Percentiles rank a stretch among this genome's conserved stretches.
These are phyloP conservation scores for Cladosporium sp. DNA, from an alignment of 2,329 filamentous ascomycete genomes.

Conservation along the genomic window DNA sequence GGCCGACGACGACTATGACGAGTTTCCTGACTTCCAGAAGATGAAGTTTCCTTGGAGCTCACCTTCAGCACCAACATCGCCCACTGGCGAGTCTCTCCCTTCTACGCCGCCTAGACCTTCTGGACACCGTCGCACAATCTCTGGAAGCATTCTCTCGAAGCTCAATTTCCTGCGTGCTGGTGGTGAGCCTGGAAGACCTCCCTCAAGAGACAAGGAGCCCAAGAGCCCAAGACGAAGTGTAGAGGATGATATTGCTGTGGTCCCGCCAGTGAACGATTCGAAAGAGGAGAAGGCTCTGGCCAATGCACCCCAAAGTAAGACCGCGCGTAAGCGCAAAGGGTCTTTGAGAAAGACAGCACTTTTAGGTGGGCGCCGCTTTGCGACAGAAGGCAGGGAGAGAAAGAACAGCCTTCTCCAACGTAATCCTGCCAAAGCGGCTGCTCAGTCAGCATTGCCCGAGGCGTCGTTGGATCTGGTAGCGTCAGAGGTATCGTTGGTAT, in stretches of 20 bases:
- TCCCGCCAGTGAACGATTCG: not conserved
- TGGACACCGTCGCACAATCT: constrained; percentile 52
- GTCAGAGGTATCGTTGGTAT: constrained; percentile 8
- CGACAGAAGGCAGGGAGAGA: constrained; percentile 57
- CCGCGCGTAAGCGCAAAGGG: constrained; percentile 66
- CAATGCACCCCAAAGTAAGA: constrained; percentile 37
- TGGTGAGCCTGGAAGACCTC: constrained; percentile 31
- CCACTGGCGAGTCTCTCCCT: constrained; percentile 7
- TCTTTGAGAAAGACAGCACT: constrained; percentile 85
- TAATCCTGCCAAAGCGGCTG: constrained; percentile 30
- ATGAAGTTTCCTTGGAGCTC: constrained; percentile 28
- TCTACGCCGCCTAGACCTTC: constrained; percentile 15
- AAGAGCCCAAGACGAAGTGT: constrained; percentile 20
- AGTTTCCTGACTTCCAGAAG: constrained; percentile 13
- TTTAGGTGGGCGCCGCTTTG: constrained; percentile 61
- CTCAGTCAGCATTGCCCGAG: constrained; percentile 7
- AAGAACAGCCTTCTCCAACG: constrained; percentile 33
- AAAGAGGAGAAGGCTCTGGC: not conserved
- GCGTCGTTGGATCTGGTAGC: not conserved
- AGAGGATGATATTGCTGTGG: constrained; percentile 20
- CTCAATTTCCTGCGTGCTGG: constrained; percentile 63
- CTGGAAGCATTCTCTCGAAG: constrained; percentile 63
- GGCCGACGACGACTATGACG: constrained; percentile 10
- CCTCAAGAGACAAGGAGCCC: constrained; percentile 29
- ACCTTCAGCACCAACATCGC: constrained; percentile 18